phyloP scores from a whole-genome alignment of 2,329 filamentous ascomycete genomes.

The Aureobasidium namibiae region DNA sequence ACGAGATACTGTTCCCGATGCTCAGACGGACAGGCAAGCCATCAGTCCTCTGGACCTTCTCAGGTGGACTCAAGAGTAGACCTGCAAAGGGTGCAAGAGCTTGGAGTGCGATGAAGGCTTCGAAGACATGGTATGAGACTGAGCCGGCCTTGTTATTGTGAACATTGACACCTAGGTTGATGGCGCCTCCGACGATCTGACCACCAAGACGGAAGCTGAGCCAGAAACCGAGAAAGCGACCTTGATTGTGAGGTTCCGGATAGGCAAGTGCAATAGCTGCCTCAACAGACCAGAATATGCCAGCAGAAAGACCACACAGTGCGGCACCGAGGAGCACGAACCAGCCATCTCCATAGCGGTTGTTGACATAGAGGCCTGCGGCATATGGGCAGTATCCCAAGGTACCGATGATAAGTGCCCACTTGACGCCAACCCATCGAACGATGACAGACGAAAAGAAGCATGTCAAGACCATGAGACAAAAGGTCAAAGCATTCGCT shows the following conservation, averaged over 20 bases:
- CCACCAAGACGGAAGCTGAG: conserved; percentile 53
- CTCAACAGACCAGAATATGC: conserved; percentile 69
- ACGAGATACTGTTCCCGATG: conserved; percentile 48
- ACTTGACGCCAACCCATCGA: conserved; percentile 61
- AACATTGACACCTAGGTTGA: conserved; percentile 61
- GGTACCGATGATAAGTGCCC: conserved; percentile 62
- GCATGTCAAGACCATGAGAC: conserved; percentile 64
- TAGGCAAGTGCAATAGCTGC: conserved; percentile 66
- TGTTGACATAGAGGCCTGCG: conserved; percentile 64
- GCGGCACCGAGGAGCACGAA: conserved; percentile 60
- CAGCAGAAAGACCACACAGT: conserved; percentile 61
- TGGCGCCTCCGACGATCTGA: conserved; percentile 63
- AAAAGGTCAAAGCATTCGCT: conserved; percentile 64
- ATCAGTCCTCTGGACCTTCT: conserved; percentile 56
- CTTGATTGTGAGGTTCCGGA: conserved; percentile 60
- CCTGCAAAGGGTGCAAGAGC: conserved; percentile 57
- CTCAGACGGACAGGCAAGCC: conserved; percentile 53
- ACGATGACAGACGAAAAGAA: conserved; percentile 57
- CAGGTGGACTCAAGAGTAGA: conserved; percentile 53
- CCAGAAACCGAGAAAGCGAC: conserved; percentile 61
- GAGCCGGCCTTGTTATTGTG: conserved; percentile 50
- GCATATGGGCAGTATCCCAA: conserved; percentile 64
- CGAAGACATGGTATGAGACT: conserved; percentile 60
- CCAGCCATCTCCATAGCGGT: conserved; percentile 61
- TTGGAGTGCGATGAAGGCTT: conserved; percentile 64